Conservation (phyloP, 2,329 filamentous ascomycete species). For the Delphinella strobiligena region DNA sequence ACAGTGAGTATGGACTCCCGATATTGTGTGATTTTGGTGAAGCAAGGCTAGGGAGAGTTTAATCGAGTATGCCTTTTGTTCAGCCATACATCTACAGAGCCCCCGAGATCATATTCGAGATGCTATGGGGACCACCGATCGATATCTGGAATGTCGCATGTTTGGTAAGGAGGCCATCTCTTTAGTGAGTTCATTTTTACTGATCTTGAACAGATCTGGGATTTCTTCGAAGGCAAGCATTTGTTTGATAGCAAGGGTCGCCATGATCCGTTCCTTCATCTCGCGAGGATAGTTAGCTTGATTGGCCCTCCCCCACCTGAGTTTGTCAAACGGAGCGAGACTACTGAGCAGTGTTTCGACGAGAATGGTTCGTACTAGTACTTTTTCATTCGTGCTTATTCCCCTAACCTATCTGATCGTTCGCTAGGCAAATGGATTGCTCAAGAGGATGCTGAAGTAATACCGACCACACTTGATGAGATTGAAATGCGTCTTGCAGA, state of each 20-base stretch:
- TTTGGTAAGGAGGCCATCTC: slow-evolving; percentile 12
- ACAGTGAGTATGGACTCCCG: slow-evolving; percentile 8
- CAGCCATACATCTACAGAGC: slow-evolving; percentile 18
- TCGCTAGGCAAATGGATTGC: neutral
- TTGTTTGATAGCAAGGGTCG: slow-evolving; percentile 4
- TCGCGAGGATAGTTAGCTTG: slow-evolving; percentile 14
- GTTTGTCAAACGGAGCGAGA: slow-evolving; percentile 11
- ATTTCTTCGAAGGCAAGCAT: neutral
- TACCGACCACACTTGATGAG: slow-evolving; percentile 8
- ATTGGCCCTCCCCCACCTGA: slow-evolving; percentile 16
- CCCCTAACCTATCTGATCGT: neutral
- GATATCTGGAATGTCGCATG: slow-evolving; percentile 22
- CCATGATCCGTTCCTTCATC: slow-evolving; percentile 1
- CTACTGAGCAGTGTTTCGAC: slow-evolving; percentile 9
- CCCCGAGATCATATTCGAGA: slow-evolving; percentile 19
- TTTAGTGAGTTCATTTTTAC: neutral
- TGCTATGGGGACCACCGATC: slow-evolving; percentile 19
- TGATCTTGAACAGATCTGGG: neutral
- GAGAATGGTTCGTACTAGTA: slow-evolving; percentile 3
- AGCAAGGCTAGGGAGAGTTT: slow-evolving; percentile 7
- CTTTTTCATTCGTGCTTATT: neutral
- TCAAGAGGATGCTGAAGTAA: neutral
- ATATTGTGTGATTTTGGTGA: slow-evolving; percentile 15
- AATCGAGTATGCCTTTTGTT: slow-evolving; percentile 1
- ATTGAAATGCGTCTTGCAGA: slow-evolving; percentile 9